Conservation (phyloP, 139 green algal species). For the Volvox africanus region DNA sequence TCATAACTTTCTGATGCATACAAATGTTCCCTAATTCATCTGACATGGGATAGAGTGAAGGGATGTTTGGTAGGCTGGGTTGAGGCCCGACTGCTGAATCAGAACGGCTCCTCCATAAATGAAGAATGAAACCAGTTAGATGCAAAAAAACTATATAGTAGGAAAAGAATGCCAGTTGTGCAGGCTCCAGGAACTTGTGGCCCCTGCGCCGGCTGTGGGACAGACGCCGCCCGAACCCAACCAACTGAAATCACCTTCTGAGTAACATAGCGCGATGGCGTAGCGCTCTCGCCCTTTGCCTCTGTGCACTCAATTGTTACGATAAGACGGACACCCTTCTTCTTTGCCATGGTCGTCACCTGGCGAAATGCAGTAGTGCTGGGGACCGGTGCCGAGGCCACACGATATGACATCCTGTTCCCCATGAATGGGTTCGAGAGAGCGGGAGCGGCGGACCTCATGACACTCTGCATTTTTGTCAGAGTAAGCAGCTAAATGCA, state of each 20-base stretch:
- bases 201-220: not conserved
- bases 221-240: not conserved
- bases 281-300: conserved; percentile 67
- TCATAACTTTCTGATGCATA: no score
- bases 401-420: conserved; percentile 56
- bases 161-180: not conserved
- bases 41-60: no score
- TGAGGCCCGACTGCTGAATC: no score
- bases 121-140: no score
- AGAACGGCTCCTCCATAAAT: no score
- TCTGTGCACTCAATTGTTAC: conserved; percentile 97
- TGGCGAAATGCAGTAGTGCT: conserved; percentile 64
- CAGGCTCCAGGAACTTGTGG: conserved; percentile 12
- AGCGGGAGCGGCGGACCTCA: conserved; percentile 32
- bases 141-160: no score
- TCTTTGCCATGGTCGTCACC: conserved; percentile 92
- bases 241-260: conserved; percentile 80
- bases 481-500: not conserved
- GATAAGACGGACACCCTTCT: conserved; percentile 92
- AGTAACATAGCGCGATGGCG: conserved; percentile 87
- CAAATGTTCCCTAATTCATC: no score
- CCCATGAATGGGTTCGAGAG: conserved; percentile 75
- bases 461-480: conserved; percentile 57
- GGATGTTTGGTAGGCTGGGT: no score
- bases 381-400: conserved; percentile 53